Percentiles rank a stretch among this genome's conserved stretches.
Conservation (phyloP, 306 rosid genomes). For the Oemleria cerasiformis region DNA sequence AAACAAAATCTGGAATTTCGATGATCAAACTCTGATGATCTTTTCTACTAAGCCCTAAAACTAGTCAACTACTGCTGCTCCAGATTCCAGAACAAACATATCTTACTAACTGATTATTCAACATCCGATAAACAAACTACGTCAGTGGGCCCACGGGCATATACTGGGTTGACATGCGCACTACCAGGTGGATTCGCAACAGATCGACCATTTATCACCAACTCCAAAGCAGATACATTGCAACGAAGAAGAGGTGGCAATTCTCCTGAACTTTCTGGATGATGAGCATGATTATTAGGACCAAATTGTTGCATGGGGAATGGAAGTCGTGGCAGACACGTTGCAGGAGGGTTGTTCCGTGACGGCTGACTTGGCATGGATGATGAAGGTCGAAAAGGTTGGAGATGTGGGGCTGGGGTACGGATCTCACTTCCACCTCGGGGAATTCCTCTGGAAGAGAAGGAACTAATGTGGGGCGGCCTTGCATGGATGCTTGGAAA, state of each 20-base stretch:
- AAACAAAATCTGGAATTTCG: too few species aligned
- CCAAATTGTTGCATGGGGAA: conserved; percentile 22
- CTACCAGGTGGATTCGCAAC: conserved; percentile 27
- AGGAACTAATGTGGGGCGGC: conserved; percentile 36
- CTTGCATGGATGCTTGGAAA: conserved; percentile 32
- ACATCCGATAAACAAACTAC: conserved; percentile 80
- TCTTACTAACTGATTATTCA: conserved; percentile 39
- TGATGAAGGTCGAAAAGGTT: conserved; percentile 52
- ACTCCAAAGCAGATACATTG: conserved; percentile 30
- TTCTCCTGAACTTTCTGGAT: conserved; percentile 23
- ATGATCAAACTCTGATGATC: too few species aligned
- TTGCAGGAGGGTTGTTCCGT: conserved; percentile 26
- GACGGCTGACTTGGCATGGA: conserved; percentile 31
- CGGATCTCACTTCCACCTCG: conserved; percentile 46
- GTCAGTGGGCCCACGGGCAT: conserved; percentile 23
- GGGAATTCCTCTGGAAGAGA: conserved; percentile 30
- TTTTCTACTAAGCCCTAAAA: too few species aligned
- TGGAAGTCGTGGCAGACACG: conserved; percentile 15
- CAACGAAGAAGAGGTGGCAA: conserved; percentile 12
- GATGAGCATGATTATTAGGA: conserved; percentile 22
- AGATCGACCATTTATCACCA: conserved; percentile 27
- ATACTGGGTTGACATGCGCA: conserved; percentile 23
- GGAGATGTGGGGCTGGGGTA: conserved; percentile 72
- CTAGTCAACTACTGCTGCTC: too few species aligned
- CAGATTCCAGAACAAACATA: too few species aligned